Percentiles rank a stretch among this genome's conserved stretches.
Evolutionary conservation across 345 rosid genomes (phyloP).

Genomic region (Cochlearia excelsa): DNA sequence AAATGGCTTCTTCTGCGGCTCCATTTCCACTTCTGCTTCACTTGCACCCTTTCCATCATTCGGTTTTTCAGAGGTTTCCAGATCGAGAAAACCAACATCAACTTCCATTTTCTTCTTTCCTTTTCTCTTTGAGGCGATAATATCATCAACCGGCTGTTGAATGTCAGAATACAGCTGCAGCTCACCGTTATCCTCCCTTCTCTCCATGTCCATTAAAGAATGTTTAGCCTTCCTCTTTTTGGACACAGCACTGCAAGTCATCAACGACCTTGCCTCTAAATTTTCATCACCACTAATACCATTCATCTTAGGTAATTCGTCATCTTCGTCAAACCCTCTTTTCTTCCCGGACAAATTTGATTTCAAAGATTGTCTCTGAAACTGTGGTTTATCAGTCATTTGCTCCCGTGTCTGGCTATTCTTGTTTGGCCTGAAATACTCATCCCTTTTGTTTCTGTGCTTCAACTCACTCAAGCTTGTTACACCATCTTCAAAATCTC

Average conservation of each 20-base stretch:
- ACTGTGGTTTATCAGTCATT: slow-evolving; percentile 41
- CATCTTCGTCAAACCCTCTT: slow-evolving; percentile 56
- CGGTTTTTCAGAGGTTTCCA: slow-evolving; percentile 53
- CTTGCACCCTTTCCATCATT: slow-evolving; percentile 42
- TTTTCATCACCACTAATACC: slow-evolving; percentile 47
- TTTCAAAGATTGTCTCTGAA: slow-evolving; percentile 41
- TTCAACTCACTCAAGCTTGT: slow-evolving; percentile 38
- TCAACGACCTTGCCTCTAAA: slow-evolving; percentile 49
- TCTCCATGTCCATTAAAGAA: slow-evolving; percentile 42
- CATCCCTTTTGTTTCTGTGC: slow-evolving; percentile 43
- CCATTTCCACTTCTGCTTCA: slow-evolving; percentile 64
- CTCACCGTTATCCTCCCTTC: slow-evolving; percentile 45
- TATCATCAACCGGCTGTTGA: slow-evolving; percentile 42
- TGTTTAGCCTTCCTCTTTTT: slow-evolving; percentile 75
- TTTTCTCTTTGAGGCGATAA: slow-evolving; percentile 54
- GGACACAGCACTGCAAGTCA: slow-evolving; percentile 44
- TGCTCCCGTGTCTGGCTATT: slow-evolving; percentile 53
- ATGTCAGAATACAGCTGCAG: slow-evolving; percentile 36
- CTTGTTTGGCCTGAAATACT: slow-evolving; percentile 38
- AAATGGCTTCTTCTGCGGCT: slow-evolving; percentile 79
- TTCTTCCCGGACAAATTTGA: slow-evolving; percentile 49
- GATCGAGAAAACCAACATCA: slow-evolving; percentile 45
- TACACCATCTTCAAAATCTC: slow-evolving; percentile 43
- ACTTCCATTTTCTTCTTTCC: slow-evolving; percentile 66
- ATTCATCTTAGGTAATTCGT: slow-evolving; percentile 46